Evolutionary conservation across 2,329 filamentous ascomycete species (phyloP).

Genomic region (Nemania bipapillata): DNA sequence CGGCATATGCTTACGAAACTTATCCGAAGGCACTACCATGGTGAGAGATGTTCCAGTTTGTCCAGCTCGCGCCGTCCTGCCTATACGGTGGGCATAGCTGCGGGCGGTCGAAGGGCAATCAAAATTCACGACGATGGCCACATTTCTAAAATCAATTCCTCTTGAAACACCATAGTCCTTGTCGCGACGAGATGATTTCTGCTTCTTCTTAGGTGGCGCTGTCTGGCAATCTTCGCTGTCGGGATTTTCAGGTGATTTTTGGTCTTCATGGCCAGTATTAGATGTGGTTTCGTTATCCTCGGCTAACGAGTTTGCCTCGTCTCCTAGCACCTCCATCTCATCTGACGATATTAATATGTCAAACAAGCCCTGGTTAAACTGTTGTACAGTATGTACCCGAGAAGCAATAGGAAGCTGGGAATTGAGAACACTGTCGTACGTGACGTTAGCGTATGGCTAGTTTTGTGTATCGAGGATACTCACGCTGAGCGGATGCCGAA

Average conservation of each 20-base stretch:
- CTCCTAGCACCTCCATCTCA: slow-evolving; percentile 83
- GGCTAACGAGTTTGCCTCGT: slow-evolving; percentile 60
- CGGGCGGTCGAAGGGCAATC: slow-evolving; percentile 88
- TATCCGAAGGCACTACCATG: slow-evolving; percentile 84
- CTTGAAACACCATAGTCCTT: slow-evolving; percentile 95
- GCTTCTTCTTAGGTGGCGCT: slow-evolving; percentile 67
- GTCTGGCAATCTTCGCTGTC: slow-evolving; percentile 48
- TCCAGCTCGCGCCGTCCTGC: slow-evolving; percentile 89
- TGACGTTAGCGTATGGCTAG: slow-evolving; percentile 14
- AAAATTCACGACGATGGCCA: slow-evolving; percentile 95
- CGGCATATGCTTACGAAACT: slow-evolving; percentile 88
- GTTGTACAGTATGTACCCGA: slow-evolving; percentile 91
- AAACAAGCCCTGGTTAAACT: slow-evolving; percentile 97
- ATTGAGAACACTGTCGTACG: slow-evolving; percentile 67
- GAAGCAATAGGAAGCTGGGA: slow-evolving; percentile 94
- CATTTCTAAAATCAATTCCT: slow-evolving; percentile 96
- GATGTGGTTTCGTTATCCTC: slow-evolving; percentile 49
- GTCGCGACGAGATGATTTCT: slow-evolving; percentile 72
- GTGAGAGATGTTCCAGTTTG: slow-evolving; percentile 95
- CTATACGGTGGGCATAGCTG: slow-evolving; percentile 97
- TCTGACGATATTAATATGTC: slow-evolving; percentile 98
- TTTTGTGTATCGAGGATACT: slow-evolving; percentile 9
- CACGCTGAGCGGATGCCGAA: slow-evolving; percentile 85
- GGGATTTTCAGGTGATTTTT: slow-evolving; percentile 54
- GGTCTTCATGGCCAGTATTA: slow-evolving; percentile 58